A percentile compares a stretch with the other conserved stretches of the same genome.
These are phyloP conservation scores for Crithidia acanthocephali DNA, from an alignment of 208 protist species.

Conservation along the genomic window DNA sequence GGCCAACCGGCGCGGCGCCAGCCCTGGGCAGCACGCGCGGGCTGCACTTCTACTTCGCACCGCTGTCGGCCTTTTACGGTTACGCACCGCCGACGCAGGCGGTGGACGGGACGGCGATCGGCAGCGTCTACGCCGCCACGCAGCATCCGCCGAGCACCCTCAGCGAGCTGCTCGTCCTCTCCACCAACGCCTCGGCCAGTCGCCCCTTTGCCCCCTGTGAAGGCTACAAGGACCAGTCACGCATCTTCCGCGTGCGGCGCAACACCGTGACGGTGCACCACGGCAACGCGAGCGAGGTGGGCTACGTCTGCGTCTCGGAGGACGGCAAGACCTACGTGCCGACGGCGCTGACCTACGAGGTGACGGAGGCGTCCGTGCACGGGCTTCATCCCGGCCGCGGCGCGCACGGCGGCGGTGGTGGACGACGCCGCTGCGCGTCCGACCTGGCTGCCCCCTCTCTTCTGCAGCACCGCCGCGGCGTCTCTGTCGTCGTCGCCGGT, in stretches of 20 bases:
- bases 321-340: slow-evolving; percentile 67
- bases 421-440: background rate
- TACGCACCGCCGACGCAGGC: slow-evolving; percentile 11
- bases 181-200: slow-evolving; percentile 12
- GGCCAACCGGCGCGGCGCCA: slow-evolving; percentile 9
- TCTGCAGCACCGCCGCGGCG: slow-evolving; percentile 17
- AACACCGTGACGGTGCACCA: slow-evolving; percentile 51
- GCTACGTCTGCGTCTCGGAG: slow-evolving; percentile 70
- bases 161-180: slow-evolving; percentile 21
- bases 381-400: slow-evolving; percentile 48
- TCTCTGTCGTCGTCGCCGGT: background rate
- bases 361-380: slow-evolving; percentile 53
- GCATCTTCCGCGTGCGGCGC: slow-evolving; percentile 44
- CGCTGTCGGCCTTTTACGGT: slow-evolving; percentile 45
- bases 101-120: slow-evolving; percentile 21
- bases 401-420: background rate
- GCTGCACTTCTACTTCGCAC: slow-evolving; percentile 68
- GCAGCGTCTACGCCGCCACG: slow-evolving; percentile 9
- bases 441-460: slow-evolving; percentile 39
- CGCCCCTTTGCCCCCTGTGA: slow-evolving; percentile 45
- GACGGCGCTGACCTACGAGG: slow-evolving; percentile 73
- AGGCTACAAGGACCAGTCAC: slow-evolving; percentile 68
- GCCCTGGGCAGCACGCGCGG: slow-evolving; percentile 34
- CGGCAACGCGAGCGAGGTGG: slow-evolving; percentile 39
- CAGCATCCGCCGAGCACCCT: slow-evolving; percentile 2